Evolutionary conservation across 164 flowering plant genomes (phyloP), one percentile per base, ranked within the genome.

Genomic region (Chloranthus sessilifolius): DNA sequence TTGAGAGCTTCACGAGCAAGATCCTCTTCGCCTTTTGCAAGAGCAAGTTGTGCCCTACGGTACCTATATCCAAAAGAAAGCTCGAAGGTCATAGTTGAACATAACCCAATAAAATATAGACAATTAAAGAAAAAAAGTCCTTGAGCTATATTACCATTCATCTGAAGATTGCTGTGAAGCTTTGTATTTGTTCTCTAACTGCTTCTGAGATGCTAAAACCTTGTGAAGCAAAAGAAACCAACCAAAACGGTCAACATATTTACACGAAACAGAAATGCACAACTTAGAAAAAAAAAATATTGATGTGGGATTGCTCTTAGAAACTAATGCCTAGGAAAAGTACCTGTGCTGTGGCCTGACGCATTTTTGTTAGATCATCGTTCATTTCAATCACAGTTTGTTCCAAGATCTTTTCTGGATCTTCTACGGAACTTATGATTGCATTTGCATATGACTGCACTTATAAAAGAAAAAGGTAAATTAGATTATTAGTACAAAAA

Each of bases 301-400:
- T 1, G 15, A 33, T 21, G 19, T 12, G 16, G 12, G 30, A 12
- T 28, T 47, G 28, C 49, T 47, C 17, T 3, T 10, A 17, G 35
- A 28, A 47, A 17, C 8, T 3, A 49, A 42, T 2, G 33, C 31
- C 10, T 8, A 43, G 8, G 26, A 34, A 34, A 17, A 69, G 52
- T 60, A 92, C 98, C 65, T 88, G 96, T n/a, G 96, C 98, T 38
- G 98, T 92, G 52, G 98, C 96, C 53, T 92, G 98, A 25, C 98
- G 88, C 98, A 92, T 80, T 71, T 92, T 92, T 53, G 73, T 79
- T 78, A 92, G 70, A 70, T 92, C 98, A 42, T 85, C 85, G 66
- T 88, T 92, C 98, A 92, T 92, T 73, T 92, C 98, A 47, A 84
- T 60, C 23, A 88, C 98, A 23, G 94, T 44, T 66, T 92, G 98